These are phyloP conservation scores for Botrytis cinerea DNA, from an alignment of 2,329 filamentous ascomycete genomes.

Conservation along the genomic window DNA sequence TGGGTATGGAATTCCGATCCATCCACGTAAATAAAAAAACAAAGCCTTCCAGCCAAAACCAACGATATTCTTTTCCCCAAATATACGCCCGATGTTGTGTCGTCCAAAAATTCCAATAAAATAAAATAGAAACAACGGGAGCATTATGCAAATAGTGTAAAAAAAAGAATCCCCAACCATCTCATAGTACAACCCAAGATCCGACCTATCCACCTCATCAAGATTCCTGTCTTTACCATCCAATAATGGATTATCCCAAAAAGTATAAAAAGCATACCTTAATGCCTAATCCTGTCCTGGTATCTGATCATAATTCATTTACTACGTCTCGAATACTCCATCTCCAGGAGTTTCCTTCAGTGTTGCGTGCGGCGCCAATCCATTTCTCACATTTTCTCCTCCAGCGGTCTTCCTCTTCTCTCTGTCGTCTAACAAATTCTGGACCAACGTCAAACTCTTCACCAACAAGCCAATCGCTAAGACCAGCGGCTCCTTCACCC, in stretches of 20 bases:
- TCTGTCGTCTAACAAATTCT: constrained; percentile 85
- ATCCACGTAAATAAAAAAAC: background rate
- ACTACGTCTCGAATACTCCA: constrained; percentile 72
- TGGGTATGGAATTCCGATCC: background rate
- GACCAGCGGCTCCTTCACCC: constrained; percentile 50
- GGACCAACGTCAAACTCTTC: constrained; percentile 98
- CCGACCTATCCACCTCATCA: constrained; percentile 14
- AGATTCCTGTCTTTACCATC: constrained; percentile 10
- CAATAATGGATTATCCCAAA: constrained; percentile 23
- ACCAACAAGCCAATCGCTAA: constrained; percentile 79
- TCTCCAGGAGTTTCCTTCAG: constrained; percentile 66
- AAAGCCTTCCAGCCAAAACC: background rate
- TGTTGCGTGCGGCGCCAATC: constrained; percentile 58
- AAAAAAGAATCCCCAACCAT: constrained; percentile 9
- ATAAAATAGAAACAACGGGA: background rate
- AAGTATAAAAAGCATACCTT: constrained; percentile 22
- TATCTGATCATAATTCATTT: constrained; percentile 28
- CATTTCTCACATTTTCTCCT: constrained; percentile 83
- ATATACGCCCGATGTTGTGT: constrained; percentile 9
- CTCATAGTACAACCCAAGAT: constrained; percentile 24
- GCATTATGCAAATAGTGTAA: constrained; percentile 21
- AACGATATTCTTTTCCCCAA: constrained; percentile 16
- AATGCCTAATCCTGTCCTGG: constrained; percentile 1
- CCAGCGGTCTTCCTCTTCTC: constrained; percentile 92
- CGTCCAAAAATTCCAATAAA: constrained; percentile 7